Evolutionary conservation across 1,284 basidiomycete genomes (phyloP), one percentile per base, ranked within the genome.

Genomic region (Volvariella surrecta): DNA sequence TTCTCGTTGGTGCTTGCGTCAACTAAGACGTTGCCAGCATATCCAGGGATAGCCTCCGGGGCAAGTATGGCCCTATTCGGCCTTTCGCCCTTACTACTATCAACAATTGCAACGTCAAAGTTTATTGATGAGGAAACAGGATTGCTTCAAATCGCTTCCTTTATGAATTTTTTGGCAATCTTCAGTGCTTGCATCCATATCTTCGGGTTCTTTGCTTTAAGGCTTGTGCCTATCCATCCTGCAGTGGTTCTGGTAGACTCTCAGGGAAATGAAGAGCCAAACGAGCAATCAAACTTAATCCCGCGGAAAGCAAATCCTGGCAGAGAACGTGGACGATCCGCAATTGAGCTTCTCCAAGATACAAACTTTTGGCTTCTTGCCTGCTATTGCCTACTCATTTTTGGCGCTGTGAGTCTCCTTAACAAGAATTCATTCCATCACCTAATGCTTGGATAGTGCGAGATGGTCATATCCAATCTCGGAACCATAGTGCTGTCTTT

Each of bases 381-480:
- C 8, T n/a, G 64, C 4, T 63, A 74, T 40, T 62, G 72, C 30
- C 47, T 75, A 1, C 55, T 78, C 16, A 65, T 71, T n/a, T 66
- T 83, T 20, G 84, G 84, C 35, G 68, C 73, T 22, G 83, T 86
- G 52, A 63, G 82, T 68, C n/a, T 19, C 28, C n/a, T 18, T n/a
- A 34, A 13, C 9, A 24, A 6, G 10, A 18, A 10, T 35, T 20
- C 18, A 8, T 37, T 17, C 4, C 32, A 11, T 17, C 40, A 15
- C 20, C 16, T 24, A 42, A 37, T 31, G 28, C 42, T 24, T 32
- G 40, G 31, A 9, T 45, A 88, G 86, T 76, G 77, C 39, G 85
- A 89, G 60, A 89, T 87, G 85, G 70, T 89, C 17, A 79, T 88
- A 22, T 78, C 82, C 8, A 89, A 86, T 52, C 77, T 89, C 39